Percentiles rank a stretch among this genome's conserved stretches.
These are phyloP conservation scores for Dictyostelium discoideum DNA, from an alignment of 78 protist genomes.

Conservation along the genomic window DNA sequence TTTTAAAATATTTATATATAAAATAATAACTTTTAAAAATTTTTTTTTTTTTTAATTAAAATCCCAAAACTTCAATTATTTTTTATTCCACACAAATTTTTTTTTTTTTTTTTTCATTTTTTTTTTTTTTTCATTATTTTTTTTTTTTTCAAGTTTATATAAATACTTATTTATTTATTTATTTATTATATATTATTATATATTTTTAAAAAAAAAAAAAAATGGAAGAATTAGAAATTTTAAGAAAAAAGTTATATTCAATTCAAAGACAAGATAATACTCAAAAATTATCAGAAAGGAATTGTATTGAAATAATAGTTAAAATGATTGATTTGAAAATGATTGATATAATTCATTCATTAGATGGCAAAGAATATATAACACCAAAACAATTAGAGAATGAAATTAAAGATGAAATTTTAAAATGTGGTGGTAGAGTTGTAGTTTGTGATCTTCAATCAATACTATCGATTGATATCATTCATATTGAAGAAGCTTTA, in stretches of 20 bases:
- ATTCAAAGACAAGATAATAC: constrained; percentile 46
- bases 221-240: constrained; percentile 24
- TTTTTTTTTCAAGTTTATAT: too few relatives aligned
- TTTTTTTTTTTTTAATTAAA: too few relatives aligned
- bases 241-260: constrained; percentile 43
- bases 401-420: constrained; percentile 86
- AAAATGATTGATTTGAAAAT: constrained; percentile 77
- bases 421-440: constrained; percentile 84
- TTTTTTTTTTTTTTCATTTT: too few relatives aligned
- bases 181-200: neutral
- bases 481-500: constrained; percentile 61
- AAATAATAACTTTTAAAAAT: too few relatives aligned
- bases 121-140: too few relatives aligned
- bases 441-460: constrained; percentile 72
- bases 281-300: constrained; percentile 82
- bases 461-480: constrained; percentile 79
- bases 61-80: too few relatives aligned
- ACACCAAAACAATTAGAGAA: constrained; percentile 83
- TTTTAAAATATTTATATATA: too few relatives aligned
- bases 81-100: too few relatives aligned
- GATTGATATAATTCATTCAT: constrained; percentile 74
- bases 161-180: too few relatives aligned
- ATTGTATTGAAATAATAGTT: constrained; percentile 83
- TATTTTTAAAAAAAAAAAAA: neutral
- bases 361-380: constrained; percentile 88